Evolutionary conservation across 1,284 basidiomycete genomes (phyloP).

Genomic region (Cutaneotrichosporon dermatis): DNA sequence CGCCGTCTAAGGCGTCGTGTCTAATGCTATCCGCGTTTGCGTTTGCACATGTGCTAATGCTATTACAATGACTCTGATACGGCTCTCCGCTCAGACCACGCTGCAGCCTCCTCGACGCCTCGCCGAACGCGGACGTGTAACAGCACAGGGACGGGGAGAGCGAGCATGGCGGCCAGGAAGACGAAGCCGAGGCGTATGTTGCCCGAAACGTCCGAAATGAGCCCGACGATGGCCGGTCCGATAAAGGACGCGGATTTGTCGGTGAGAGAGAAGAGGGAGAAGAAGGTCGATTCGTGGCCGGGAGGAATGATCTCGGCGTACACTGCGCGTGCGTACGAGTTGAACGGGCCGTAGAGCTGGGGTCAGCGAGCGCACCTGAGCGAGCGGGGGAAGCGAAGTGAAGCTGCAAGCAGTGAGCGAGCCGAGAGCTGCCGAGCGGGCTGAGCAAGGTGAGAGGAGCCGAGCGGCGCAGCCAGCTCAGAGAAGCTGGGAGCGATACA

Average conservation of each 20-base stretch:
- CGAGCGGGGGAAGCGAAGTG: no score
- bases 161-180: constrained; percentile 75
- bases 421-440: neutral
- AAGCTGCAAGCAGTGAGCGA: no score
- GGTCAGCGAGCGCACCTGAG: constrained; percentile 41
- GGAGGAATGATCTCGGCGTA: constrained; percentile 48
- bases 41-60: neutral
- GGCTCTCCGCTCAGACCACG: constrained; percentile 18
- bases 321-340: constrained; percentile 45
- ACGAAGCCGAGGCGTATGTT: constrained; percentile 86
- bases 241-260: constrained; percentile 78
- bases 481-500: no score
- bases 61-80: neutral
- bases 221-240: constrained; percentile 77
- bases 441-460: no score
- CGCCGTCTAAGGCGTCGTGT: neutral
- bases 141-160: constrained; percentile 71
- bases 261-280: constrained; percentile 80
- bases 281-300: constrained; percentile 52
- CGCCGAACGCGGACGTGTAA: constrained; percentile 61
- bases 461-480: no score
- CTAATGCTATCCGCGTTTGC: no score
- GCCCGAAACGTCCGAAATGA: constrained; percentile 78
- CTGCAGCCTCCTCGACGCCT: constrained; percentile 60
- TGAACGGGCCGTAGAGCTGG: constrained; percentile 48